Percentiles rank a stretch among this genome's conserved stretches.
Conservation (phyloP, 2,329 filamentous ascomycete species). For the Blastomyces percursus region DNA sequence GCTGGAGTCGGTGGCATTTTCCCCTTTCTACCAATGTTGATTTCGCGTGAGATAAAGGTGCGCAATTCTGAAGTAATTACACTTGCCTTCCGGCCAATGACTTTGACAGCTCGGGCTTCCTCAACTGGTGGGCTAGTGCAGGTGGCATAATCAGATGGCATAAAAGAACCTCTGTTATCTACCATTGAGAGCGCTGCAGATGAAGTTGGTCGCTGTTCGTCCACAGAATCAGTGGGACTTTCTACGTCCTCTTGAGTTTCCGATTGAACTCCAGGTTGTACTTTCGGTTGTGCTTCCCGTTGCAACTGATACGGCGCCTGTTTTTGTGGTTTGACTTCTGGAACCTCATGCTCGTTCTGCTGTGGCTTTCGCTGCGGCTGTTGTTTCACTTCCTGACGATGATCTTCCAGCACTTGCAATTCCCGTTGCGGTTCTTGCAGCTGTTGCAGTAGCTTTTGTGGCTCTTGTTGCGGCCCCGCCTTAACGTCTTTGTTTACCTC, state of each 20-base stretch:
- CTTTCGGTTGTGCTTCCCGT: background rate
- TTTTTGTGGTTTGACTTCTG: background rate
- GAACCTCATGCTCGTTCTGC: background rate
- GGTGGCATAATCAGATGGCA: conserved; percentile 2
- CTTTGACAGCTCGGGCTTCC: conserved; percentile 1
- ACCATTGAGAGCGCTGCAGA: background rate
- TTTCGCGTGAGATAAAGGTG: background rate
- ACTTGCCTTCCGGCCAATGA: conserved; percentile 2
- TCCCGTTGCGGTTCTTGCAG: background rate
- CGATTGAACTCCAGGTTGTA: background rate
- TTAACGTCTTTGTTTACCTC: background rate
- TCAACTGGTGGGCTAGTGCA: conserved; percentile 1
- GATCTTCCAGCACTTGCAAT: background rate
- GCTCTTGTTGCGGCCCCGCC: background rate
- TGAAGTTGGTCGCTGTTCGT: background rate
- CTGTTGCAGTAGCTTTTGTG: background rate
- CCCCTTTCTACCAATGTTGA: background rate
- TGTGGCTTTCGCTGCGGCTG: background rate
- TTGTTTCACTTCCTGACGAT: background rate
- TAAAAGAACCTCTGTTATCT: background rate
- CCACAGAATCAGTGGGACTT: background rate
- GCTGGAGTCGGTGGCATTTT: background rate
- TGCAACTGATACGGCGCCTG: background rate
- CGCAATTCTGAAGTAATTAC: background rate
- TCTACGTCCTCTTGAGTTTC: background rate